Evolutionary conservation across 345 rosid species (phyloP).

Genomic region (Boechera stricta): DNA sequence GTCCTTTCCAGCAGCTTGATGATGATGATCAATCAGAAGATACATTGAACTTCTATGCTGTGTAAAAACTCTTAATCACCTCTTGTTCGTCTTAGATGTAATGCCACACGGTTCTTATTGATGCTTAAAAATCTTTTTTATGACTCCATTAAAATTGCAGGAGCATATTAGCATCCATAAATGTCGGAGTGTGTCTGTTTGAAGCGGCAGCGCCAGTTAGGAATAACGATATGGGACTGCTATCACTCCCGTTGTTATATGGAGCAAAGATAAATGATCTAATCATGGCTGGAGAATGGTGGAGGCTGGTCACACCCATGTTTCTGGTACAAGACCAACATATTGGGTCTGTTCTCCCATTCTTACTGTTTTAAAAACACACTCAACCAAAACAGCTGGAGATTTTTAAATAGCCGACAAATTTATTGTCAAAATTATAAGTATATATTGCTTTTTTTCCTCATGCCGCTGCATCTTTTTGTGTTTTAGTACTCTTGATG

Average conservation of each 20-base stretch:
- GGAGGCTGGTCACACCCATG: slow-evolving; percentile 97
- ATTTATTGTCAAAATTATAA: neutral
- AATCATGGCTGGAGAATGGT: slow-evolving; percentile 92
- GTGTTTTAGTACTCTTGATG: neutral
- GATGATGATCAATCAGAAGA: slow-evolving; percentile 53
- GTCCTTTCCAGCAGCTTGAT: slow-evolving; percentile 32
- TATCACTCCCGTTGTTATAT: slow-evolving; percentile 72
- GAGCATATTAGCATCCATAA: slow-evolving; percentile 68
- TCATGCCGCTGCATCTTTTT: neutral
- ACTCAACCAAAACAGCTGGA: neutral
- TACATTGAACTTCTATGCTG: slow-evolving; percentile 65
- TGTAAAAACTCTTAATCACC: slow-evolving; percentile 45
- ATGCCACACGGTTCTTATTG: neutral
- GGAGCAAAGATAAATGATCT: slow-evolving; percentile 91
- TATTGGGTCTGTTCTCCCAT: slow-evolving; percentile 80
- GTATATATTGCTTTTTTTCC: neutral
- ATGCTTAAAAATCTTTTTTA: neutral
- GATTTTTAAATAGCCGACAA: neutral
- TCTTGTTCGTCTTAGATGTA: slow-evolving; percentile 5
- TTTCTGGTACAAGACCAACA: slow-evolving; percentile 98
- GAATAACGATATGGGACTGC: slow-evolving; percentile 64
- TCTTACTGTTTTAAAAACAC: slow-evolving; percentile 45
- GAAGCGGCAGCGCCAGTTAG: slow-evolving; percentile 81
- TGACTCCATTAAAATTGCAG: slow-evolving; percentile 47
- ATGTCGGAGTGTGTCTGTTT: slow-evolving; percentile 80